These are phyloP conservation scores for Diddensiella transvaalensis DNA, from an alignment of 805 yeast species.

Conservation along the genomic window DNA sequence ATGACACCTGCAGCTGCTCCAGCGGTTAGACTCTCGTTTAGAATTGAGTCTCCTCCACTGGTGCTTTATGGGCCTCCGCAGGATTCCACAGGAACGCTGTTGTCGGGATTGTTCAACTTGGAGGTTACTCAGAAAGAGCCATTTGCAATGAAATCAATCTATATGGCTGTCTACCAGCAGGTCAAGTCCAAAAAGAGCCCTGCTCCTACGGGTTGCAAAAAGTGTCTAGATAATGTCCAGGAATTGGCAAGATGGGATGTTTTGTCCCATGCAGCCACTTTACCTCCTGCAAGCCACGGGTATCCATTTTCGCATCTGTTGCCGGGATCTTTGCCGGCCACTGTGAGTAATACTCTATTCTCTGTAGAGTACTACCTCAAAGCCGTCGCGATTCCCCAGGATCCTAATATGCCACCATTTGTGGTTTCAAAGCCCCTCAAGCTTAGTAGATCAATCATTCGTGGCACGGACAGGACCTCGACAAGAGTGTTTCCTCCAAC, in stretches of 20 bases:
- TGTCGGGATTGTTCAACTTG: slow-evolving; percentile 73
- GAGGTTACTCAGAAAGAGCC: slow-evolving; percentile 44
- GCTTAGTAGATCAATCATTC: slow-evolving; percentile 69
- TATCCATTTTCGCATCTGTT: slow-evolving; percentile 89
- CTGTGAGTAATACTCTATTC: slow-evolving; percentile 57
- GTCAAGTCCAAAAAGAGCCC: slow-evolving; percentile 34
- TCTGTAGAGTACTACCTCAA: slow-evolving; percentile 69
- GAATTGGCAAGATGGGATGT: slow-evolving; percentile 89
- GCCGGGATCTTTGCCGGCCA: slow-evolving; percentile 85
- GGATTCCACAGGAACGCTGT: slow-evolving; percentile 80
- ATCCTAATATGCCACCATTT: slow-evolving; percentile 32
- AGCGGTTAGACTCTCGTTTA: slow-evolving; percentile 38
- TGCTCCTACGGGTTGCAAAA: slow-evolving; percentile 48
- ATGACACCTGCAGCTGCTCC: slow-evolving; percentile 15
- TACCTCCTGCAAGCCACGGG: slow-evolving; percentile 68
- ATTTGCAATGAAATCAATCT: slow-evolving; percentile 52
- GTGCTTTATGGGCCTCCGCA: slow-evolving; percentile 74
- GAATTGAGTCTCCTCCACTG: slow-evolving; percentile 87
- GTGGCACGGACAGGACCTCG: slow-evolving; percentile 83
- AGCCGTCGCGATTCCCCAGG: slow-evolving; percentile 42
- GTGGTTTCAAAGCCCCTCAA: slow-evolving; percentile 59
- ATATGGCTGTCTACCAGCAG: slow-evolving; percentile 61
- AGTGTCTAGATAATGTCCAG: slow-evolving; percentile 53
- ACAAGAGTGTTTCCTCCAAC: slow-evolving; percentile 95
- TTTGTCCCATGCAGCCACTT: slow-evolving; percentile 52